phyloP scores from a whole-genome alignment of 2,329 filamentous ascomycete species.

The Dryadomyces sulphureus region DNA sequence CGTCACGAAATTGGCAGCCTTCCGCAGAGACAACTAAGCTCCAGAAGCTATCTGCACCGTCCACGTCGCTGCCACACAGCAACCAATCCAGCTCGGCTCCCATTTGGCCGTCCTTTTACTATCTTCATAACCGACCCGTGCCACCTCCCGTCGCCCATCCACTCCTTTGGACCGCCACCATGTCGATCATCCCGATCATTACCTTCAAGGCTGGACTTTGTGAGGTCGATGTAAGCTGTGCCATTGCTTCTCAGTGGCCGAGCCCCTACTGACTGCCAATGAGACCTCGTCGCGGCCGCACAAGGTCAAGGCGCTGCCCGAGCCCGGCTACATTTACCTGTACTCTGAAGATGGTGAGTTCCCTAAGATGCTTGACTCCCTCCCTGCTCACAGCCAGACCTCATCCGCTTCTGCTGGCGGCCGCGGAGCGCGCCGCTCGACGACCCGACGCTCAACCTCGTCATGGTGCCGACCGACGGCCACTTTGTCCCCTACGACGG shows the following conservation, averaged over 20 bases:
- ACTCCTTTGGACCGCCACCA: slow-evolving; percentile 20
- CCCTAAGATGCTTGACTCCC: neutral
- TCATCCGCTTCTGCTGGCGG: slow-evolving; percentile 96
- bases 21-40: slow-evolving; percentile 5
- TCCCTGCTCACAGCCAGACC: slow-evolving; percentile 35
- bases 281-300: slow-evolving; percentile 26
- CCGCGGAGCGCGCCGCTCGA: slow-evolving; percentile 56
- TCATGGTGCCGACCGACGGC: slow-evolving; percentile 86
- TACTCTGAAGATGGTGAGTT: slow-evolving; percentile 70
- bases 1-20: slow-evolving; percentile 12
- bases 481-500: slow-evolving; percentile 70
- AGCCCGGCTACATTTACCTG: slow-evolving; percentile 79
- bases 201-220: slow-evolving; percentile 94
- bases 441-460: slow-evolving; percentile 70
- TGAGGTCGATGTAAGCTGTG: slow-evolving; percentile 55
- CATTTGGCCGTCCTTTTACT: neutral
- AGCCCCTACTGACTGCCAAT: neutral
- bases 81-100: neutral
- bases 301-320: slow-evolving; percentile 58
- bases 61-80: neutral
- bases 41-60: slow-evolving; percentile 4
- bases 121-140: neutral
- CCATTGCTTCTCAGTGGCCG: neutral
- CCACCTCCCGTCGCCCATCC: neutral
- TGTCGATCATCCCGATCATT: slow-evolving; percentile 77